Base-by-base conservation (phyloP, 768 basidiomycete species). In the Mycena maculata region DNA sequence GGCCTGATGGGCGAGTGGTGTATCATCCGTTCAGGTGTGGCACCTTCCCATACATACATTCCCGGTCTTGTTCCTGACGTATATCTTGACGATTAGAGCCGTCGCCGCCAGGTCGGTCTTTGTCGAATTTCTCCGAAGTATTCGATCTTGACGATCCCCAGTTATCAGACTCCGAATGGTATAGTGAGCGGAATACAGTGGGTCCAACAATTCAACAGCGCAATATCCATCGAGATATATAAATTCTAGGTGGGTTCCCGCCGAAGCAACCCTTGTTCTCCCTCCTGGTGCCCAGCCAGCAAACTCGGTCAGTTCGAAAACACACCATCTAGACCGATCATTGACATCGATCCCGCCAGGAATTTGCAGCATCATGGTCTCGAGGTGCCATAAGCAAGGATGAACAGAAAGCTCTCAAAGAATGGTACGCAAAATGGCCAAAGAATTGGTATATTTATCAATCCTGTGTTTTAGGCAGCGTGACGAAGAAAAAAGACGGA, bases 11-110 rank as follows among this genome's bases (percentile, higher is more conserved):
- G 20, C 81, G 84, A 67, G 60, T 86, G 31, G 74, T 84, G 59
- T 94, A 94, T 75, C 90, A 93, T 73, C 85, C 88, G 15, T 94
- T 92, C 87, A 93, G 82, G 92, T 91, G 72, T 68, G 88, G 50
- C 63, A 55, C 33, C 16, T 48, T 44, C 55, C 50, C 22, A 28
- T 41, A 33, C 57, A 52, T 30, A 44, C 25, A n/a, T 10, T n/a
- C 1, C 31, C 23, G 23, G 25, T n/a, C n/a, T n/a, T n/a, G 28
- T 25, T 39, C 18, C 60, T 56, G 31, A 41, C 22, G 1, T 31
- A 38, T 2, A 23, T 48, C 49, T 22, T 18, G 16, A 18, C 62
- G 39, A 22, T 28, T 63, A 93, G 92, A 80, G 92, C 91, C 60
- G 89, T 92, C 42, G 77, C 89, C 63, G 91, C 92, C 41, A 92